Percentiles rank a stretch among this genome's conserved stretches.
Evolutionary conservation across 441 rosid genomes (phyloP).

Genomic region (Adansonia madagascariensis): DNA sequence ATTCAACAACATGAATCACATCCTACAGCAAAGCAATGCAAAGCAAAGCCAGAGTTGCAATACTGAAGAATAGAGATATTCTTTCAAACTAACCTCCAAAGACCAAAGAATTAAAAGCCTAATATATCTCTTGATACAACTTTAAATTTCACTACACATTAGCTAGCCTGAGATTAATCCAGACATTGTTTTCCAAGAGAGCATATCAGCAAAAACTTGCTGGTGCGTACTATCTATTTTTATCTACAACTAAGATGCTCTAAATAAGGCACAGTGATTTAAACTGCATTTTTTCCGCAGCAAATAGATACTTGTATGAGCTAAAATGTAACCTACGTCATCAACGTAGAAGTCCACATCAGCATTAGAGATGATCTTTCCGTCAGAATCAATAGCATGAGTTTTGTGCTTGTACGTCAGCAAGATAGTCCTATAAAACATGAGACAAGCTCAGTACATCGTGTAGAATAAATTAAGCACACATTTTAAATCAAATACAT

Average conservation of each 20-base stretch:
- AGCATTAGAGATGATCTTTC: constrained; percentile 81
- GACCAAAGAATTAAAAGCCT: neutral
- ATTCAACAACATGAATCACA: constrained; percentile 73
- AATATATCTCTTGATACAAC: neutral
- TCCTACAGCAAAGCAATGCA: constrained; percentile 54
- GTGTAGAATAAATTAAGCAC: neutral
- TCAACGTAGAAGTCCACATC: constrained; percentile 88
- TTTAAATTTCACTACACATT: neutral
- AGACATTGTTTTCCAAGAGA: constrained; percentile 9
- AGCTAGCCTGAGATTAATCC: constrained; percentile 2
- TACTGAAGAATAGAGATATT: neutral
- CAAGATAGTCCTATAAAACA: constrained; percentile 68
- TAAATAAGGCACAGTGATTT: neutral
- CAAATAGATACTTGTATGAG: neutral
- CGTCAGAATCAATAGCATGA: constrained; percentile 77
- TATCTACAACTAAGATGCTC: neutral
- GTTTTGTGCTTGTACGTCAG: constrained; percentile 95
- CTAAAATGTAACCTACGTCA: constrained; percentile 51
- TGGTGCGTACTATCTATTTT: neutral
- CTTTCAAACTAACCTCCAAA: constrained; percentile 1
- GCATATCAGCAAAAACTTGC: neutral
- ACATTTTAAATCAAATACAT: neutral
- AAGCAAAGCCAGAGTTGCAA: neutral
- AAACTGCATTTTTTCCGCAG: neutral
- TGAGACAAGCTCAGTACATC: constrained; percentile 18